phyloP scores from a whole-genome alignment of 2,329 filamentous ascomycete genomes.

The Emergomyces africanus region DNA sequence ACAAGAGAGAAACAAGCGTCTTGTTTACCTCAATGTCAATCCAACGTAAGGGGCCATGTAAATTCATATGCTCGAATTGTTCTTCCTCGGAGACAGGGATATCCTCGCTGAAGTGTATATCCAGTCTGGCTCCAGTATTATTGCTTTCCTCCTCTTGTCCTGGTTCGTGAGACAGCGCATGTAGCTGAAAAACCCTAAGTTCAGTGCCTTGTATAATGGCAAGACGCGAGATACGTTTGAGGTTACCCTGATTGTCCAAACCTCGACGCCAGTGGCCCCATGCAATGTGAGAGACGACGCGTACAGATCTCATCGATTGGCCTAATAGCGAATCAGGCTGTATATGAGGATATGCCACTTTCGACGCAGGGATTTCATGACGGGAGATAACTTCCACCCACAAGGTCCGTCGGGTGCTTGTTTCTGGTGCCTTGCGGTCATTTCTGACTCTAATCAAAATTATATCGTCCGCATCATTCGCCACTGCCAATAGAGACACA shows the following conservation, averaged over 20 bases:
- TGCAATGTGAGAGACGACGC: slow-evolving; percentile 17
- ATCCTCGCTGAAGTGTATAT: slow-evolving; percentile 10
- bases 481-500: slow-evolving; percentile 22
- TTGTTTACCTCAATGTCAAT: slow-evolving; percentile 15
- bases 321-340: slow-evolving; percentile 20
- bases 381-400: slow-evolving; percentile 17
- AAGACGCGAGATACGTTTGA: slow-evolving; percentile 5
- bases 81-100: neutral
- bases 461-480: slow-evolving; percentile 29
- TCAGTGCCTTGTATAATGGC: slow-evolving; percentile 19
- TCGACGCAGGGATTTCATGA: slow-evolving; percentile 10
- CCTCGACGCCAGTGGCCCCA: slow-evolving; percentile 23
- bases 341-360: slow-evolving; percentile 9
- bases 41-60: slow-evolving; percentile 23
- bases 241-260: neutral
- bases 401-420: slow-evolving; percentile 7
- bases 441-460: slow-evolving; percentile 17
- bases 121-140: slow-evolving; percentile 3
- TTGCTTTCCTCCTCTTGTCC: neutral
- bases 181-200: slow-evolving; percentile 17
- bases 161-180: slow-evolving; percentile 9
- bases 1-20: neutral
- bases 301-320: slow-evolving; percentile 14
- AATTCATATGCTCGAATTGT: slow-evolving; percentile 9
- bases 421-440: neutral